Base-by-base conservation (phyloP, 2,329 filamentous ascomycete genomes). In the Phoma sp. region DNA sequence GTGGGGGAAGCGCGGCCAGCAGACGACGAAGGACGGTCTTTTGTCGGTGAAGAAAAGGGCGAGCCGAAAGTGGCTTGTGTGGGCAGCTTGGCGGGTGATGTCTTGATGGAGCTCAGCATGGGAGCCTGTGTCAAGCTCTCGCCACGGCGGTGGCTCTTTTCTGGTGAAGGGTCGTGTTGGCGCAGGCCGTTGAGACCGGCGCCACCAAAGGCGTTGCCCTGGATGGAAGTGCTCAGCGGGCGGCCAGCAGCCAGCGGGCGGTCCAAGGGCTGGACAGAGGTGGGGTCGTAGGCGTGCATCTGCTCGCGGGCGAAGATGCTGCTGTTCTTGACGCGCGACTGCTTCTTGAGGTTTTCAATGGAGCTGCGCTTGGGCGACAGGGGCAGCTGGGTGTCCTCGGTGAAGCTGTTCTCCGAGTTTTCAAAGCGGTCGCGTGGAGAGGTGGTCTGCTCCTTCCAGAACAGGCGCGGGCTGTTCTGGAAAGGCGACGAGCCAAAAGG, bases 251-350 rank as follows among this genome's bases (percentile, higher is more conserved):
- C 86, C 63, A 96, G 82, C 33, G 93, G 92, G 60, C 92, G 86
- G 78, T 98, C 91, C 58, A 96, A 84, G 55, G 90, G 82, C 40
- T 90, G 89, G 50, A 92, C 78, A 63, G 86, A 85, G 51, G 88
- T 84, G 25, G 93, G 92, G 75, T 97, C 92, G 81, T 97, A 97
- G 80, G 96, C 90, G 74, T 92, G 87, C 78, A 93, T 93, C 72
- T 92, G 89, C 78, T 97, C 93, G 51, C 93, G 89, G 37, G 92
- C 92, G 74, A 96, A 91, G 83, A 98, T 97, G 79, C 89, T 96
- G 84, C 94, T 97, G 80, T 96, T 98, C 83, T 94, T 96, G 69
- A 99, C 95, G 57, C 95, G 90, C 51, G 94, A 96, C 29, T 92
- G 93, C 74, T 89, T 91, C 79, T 97, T 96, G 56, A 99, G 84